These are phyloP conservation scores for Drechslerella stenobrocha DNA, from an alignment of 2,329 filamentous ascomycete genomes.

Conservation along the genomic window DNA sequence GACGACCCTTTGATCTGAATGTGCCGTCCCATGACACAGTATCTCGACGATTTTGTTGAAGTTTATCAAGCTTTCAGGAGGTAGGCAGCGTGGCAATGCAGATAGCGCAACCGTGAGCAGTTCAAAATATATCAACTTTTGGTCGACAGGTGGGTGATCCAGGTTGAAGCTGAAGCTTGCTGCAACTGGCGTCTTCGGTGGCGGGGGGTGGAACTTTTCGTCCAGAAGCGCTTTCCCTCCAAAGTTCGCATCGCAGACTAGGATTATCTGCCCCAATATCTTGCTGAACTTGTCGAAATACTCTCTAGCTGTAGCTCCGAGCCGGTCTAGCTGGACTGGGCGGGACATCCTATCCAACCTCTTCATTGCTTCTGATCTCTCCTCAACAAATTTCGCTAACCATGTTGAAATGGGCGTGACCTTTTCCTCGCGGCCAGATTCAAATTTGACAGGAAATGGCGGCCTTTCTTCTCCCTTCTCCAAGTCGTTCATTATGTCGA, in stretches of 20 bases:
- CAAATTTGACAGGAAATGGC: slow-evolving; percentile 72
- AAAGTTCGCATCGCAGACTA: slow-evolving; percentile 95
- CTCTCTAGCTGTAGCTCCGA: slow-evolving; percentile 77
- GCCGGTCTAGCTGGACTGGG: slow-evolving; percentile 64
- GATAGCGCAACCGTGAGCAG: slow-evolving; percentile 93
- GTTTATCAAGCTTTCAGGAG: slow-evolving; percentile 71
- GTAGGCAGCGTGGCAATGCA: slow-evolving; percentile 89
- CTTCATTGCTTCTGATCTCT: slow-evolving; percentile 52
- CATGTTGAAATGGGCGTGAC: slow-evolving; percentile 54
- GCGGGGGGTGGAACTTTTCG: slow-evolving; percentile 85
- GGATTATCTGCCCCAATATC: slow-evolving; percentile 90
- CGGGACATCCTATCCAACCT: slow-evolving; percentile 63
- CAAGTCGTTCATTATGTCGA: slow-evolving; percentile 88
- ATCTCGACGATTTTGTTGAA: slow-evolving; percentile 94
- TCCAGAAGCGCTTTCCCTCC: slow-evolving; percentile 93
- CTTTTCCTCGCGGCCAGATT: slow-evolving; percentile 51
- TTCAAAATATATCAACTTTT: slow-evolving; percentile 94
- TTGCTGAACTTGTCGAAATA: slow-evolving; percentile 92
- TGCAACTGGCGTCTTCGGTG: slow-evolving; percentile 90
- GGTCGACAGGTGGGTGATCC: slow-evolving; percentile 74
- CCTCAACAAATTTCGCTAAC: slow-evolving; percentile 52
- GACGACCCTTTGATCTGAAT: slow-evolving; percentile 90
- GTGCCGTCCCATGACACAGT: slow-evolving; percentile 92
- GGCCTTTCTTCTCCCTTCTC: slow-evolving; percentile 80
- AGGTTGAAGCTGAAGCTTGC: slow-evolving; percentile 95